A percentile compares a stretch with the other conserved stretches of the same genome.
phyloP scores from a whole-genome alignment of 306 rosid genomes.

The Fragaria vesca region DNA sequence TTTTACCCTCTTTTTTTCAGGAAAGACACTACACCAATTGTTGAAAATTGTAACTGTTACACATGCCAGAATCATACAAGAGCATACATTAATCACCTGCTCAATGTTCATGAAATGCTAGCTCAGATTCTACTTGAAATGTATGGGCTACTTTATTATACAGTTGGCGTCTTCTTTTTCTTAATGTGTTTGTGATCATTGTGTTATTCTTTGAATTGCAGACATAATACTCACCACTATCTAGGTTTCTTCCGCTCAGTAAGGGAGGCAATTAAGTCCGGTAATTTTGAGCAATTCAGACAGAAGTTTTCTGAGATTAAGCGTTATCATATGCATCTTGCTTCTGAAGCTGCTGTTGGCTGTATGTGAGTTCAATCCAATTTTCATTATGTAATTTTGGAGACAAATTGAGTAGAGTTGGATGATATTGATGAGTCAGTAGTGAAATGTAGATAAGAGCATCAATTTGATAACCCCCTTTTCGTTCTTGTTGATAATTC shows the following conservation, averaged over 20 bases:
- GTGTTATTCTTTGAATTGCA: slow-evolving; percentile 39
- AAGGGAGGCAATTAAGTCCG: slow-evolving; percentile 71
- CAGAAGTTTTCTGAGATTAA: slow-evolving; percentile 49
- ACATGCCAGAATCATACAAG: slow-evolving; percentile 83
- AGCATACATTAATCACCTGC: slow-evolving; percentile 87
- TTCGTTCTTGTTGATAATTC: neutral
- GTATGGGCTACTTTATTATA: slow-evolving; percentile 32
- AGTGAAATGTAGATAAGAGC: neutral
- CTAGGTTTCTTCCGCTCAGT: slow-evolving; percentile 64
- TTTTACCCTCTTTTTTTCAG: slow-evolving; percentile 38
- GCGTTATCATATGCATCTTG: slow-evolving; percentile 32
- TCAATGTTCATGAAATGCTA: slow-evolving; percentile 94
- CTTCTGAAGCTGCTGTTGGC: slow-evolving; percentile 32
- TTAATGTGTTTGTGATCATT: slow-evolving; percentile 5
- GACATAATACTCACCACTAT: slow-evolving; percentile 92
- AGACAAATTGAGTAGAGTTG: neutral
- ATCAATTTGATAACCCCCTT: neutral
- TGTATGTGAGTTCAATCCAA: slow-evolving; percentile 29
- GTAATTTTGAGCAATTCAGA: slow-evolving; percentile 68
- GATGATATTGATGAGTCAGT: neutral
- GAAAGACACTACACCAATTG: slow-evolving; percentile 68
- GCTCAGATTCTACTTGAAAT: slow-evolving; percentile 83
- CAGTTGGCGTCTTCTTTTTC: neutral
- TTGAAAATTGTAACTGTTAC: slow-evolving; percentile 67
- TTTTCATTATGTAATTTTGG: slow-evolving; percentile 7